A percentile compares a stretch with the other conserved stretches of the same genome.
phyloP scores from a whole-genome alignment of 139 green algal species.

The Nannochloris sp. region DNA sequence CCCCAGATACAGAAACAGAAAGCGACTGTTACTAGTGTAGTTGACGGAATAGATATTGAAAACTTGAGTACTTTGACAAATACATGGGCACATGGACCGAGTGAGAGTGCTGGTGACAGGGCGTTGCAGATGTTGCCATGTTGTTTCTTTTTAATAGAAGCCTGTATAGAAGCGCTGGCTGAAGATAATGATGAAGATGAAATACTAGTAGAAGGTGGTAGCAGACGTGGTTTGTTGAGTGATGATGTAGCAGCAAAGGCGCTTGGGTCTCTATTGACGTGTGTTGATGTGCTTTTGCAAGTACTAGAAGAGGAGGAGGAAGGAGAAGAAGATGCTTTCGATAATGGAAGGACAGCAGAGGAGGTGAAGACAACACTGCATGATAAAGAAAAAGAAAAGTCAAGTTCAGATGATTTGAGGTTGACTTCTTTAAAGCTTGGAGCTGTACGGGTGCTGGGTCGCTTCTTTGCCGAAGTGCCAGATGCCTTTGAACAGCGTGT shows the following conservation, averaged over 20 bases:
- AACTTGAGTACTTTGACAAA: too few relatives aligned
- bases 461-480: slow-evolving; percentile 36
- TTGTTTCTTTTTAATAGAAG: slow-evolving; percentile 44
- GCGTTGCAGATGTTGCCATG: slow-evolving; percentile 37
- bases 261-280: slow-evolving; percentile 21
- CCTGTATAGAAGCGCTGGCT: slow-evolving; percentile 34
- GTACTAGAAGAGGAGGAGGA: slow-evolving; percentile 50
- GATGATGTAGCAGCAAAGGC: neutral
- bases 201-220: too few relatives aligned
- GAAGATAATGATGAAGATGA: too few relatives aligned
- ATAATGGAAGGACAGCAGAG: too few relatives aligned
- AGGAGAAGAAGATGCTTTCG: too few relatives aligned
- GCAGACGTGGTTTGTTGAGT: too few relatives aligned
- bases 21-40: too few relatives aligned
- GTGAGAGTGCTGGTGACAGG: slow-evolving; percentile 25
- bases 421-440: slow-evolving; percentile 8
- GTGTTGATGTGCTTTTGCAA: slow-evolving; percentile 40
- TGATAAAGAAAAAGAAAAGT: too few relatives aligned
- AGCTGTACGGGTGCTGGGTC: slow-evolving; percentile 15
- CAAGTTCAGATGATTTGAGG: neutral
- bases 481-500: slow-evolving; percentile 22
- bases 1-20: too few relatives aligned
- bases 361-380: too few relatives aligned
- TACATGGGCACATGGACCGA: too few relatives aligned
- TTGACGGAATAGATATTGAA: too few relatives aligned